Conservation (phyloP, 768 basidiomycete species). For the Favolaschia claudopus region DNA sequence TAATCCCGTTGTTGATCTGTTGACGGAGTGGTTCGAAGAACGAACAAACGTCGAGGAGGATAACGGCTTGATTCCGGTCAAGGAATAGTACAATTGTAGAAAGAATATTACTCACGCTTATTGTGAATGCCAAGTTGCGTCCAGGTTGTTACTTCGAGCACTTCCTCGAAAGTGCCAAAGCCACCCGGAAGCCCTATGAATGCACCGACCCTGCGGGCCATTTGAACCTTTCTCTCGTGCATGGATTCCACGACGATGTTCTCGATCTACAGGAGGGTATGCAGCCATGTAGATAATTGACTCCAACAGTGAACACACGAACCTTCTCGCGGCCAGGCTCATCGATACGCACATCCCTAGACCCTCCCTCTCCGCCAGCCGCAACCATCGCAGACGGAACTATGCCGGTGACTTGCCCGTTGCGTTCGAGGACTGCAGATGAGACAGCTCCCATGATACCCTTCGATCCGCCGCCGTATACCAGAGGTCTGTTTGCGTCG, state of each 20-base stretch:
- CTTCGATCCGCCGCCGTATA: constrained; percentile 86
- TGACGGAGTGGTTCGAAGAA: constrained; percentile 87
- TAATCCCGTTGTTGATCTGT: constrained; percentile 71
- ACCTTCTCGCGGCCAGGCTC: constrained; percentile 36
- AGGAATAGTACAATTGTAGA: background rate
- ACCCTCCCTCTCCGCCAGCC: constrained; percentile 61
- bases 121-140: constrained; percentile 88
- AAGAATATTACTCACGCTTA: constrained; percentile 61
- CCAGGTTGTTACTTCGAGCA: constrained; percentile 93
- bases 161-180: constrained; percentile 96
- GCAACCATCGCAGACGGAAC: constrained; percentile 79
- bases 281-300: background rate
- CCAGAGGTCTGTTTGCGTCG: constrained; percentile 61
- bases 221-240: constrained; percentile 90
- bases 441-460: constrained; percentile 92
- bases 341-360: constrained; percentile 27
- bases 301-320: background rate
- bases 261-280: constrained; percentile 22
- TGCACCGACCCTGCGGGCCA: constrained; percentile 81
- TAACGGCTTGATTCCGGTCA: constrained; percentile 60
- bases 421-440: constrained; percentile 63
- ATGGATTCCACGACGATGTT: constrained; percentile 76
- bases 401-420: constrained; percentile 80
- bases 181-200: constrained; percentile 95
- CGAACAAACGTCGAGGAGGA: constrained; percentile 84